Conservation (phyloP, 208 protist species). For the Wallacemonas sp. region DNA sequence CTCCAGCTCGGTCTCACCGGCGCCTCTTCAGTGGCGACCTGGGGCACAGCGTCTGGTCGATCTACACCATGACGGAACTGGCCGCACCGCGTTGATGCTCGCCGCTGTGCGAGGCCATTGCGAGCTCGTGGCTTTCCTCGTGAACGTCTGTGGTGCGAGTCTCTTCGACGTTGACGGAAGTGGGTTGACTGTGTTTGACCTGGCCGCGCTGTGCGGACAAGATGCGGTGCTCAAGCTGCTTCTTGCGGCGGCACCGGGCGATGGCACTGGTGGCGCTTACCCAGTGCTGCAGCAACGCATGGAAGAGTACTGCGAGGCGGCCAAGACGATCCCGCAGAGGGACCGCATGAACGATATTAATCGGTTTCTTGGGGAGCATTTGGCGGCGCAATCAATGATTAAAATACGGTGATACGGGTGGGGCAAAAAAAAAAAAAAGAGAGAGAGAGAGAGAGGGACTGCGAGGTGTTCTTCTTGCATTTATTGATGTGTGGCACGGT, state of each 20-base stretch:
- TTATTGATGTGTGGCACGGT: too few relatives aligned
- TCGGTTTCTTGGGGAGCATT: constrained; percentile 37
- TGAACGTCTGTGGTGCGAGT: constrained; percentile 54
- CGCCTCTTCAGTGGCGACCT: constrained; percentile 38
- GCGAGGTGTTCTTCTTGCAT: too few relatives aligned
- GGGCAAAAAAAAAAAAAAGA: not conserved
- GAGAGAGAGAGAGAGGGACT: not conserved
- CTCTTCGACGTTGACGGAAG: constrained; percentile 39
- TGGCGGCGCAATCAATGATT: constrained; percentile 53
- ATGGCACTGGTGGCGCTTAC: constrained; percentile 34
- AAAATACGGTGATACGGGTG: not conserved
- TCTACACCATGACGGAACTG: constrained; percentile 51
- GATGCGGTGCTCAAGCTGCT: constrained; percentile 48
- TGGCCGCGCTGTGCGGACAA: constrained; percentile 73
- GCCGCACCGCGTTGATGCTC: constrained; percentile 81
- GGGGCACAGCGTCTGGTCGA: constrained; percentile 66
- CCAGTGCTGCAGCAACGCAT: constrained; percentile 45
- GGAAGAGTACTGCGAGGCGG: constrained; percentile 71
- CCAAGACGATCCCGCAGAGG: constrained; percentile 59
- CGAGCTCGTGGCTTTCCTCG: constrained; percentile 54
- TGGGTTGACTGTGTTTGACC: constrained; percentile 60
- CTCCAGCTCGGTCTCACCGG: too few relatives aligned
- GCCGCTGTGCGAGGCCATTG: constrained; percentile 62
- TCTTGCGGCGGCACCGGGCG: constrained; percentile 26
- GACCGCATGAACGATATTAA: constrained; percentile 57